A percentile compares a stretch with the other conserved stretches of the same genome.
These are phyloP conservation scores for Globisporangium spiculum DNA, from an alignment of 352 stramenopile genomes.

Conservation along the genomic window DNA sequence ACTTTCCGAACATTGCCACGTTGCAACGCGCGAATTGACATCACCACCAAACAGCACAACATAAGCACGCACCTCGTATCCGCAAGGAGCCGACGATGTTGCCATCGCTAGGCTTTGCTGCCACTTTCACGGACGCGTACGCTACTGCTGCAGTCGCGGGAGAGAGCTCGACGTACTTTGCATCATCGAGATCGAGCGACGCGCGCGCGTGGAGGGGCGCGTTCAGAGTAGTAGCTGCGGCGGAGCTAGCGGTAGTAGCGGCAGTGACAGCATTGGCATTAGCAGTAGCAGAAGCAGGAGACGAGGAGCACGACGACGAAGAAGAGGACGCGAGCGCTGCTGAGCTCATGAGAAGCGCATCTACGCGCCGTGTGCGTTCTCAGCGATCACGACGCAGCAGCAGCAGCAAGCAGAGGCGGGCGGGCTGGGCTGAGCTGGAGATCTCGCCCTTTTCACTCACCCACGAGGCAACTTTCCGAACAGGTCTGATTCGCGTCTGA, in stretches of 20 bases:
- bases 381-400: constrained; percentile 6
- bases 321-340: constrained; percentile 8
- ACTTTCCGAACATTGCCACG: neutral
- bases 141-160: constrained; percentile 46
- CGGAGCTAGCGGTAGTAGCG: constrained; percentile 8
- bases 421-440: neutral
- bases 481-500: constrained; percentile 7
- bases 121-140: constrained; percentile 46
- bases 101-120: constrained; percentile 43
- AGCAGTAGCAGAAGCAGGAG: neutral
- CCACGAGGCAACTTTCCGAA: neutral
- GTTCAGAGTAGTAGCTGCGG: neutral
- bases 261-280: neutral
- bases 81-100: constrained; percentile 40
- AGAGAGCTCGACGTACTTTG: constrained; percentile 30
- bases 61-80: constrained; percentile 44
- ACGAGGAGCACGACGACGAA: neutral
- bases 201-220: neutral
- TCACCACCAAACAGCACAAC: neutral
- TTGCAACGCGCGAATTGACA: neutral
- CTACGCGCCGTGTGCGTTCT: constrained; percentile 7
- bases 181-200: constrained; percentile 5
- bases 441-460: constrained; percentile 5
- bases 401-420: neutral
- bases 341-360: constrained; percentile 18